phyloP scores from a whole-genome alignment of 139 green algal species.

The Chlorella vulgaris region DNA sequence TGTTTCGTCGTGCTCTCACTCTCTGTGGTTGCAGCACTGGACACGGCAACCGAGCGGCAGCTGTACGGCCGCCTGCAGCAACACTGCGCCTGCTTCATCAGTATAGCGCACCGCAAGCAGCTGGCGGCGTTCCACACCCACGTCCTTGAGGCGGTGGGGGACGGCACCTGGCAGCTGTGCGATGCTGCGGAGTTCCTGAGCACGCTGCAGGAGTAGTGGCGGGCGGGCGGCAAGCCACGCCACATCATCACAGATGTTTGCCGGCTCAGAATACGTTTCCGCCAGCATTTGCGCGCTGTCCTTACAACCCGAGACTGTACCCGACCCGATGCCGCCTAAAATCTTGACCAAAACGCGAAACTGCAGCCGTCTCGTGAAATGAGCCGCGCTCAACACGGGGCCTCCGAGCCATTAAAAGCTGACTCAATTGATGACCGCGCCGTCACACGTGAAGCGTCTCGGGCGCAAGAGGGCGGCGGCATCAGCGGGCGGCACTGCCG shows the following conservation, averaged over 20 bases:
- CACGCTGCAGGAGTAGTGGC: neutral
- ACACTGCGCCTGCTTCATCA: conserved; percentile 64
- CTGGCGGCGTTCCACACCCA: conserved; percentile 78
- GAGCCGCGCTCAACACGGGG: no score
- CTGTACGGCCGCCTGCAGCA: conserved; percentile 61
- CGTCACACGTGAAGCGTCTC: no score
- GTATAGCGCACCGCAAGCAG: conserved; percentile 75
- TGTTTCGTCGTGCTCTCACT: neutral
- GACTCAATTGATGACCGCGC: no score
- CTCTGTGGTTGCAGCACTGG: conserved; percentile 52
- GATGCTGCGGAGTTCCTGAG: neutral
- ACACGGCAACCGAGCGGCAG: conserved; percentile 60
- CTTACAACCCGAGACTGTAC: no score
- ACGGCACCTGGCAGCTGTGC: conserved; percentile 27
- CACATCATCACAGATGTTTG: neutral
- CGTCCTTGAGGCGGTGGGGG: conserved; percentile 60
- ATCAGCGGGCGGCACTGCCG: no score
- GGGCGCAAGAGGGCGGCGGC: no score
- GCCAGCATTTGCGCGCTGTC: no score
- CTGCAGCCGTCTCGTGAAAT: no score
- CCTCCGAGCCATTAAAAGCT: no score
- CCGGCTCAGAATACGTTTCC: no score
- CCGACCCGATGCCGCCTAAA: no score
- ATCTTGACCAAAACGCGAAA: no score
- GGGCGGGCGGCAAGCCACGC: neutral